Evolutionary conservation across 2,329 filamentous ascomycete genomes (phyloP).

Genomic region (Penicillium expansum): DNA sequence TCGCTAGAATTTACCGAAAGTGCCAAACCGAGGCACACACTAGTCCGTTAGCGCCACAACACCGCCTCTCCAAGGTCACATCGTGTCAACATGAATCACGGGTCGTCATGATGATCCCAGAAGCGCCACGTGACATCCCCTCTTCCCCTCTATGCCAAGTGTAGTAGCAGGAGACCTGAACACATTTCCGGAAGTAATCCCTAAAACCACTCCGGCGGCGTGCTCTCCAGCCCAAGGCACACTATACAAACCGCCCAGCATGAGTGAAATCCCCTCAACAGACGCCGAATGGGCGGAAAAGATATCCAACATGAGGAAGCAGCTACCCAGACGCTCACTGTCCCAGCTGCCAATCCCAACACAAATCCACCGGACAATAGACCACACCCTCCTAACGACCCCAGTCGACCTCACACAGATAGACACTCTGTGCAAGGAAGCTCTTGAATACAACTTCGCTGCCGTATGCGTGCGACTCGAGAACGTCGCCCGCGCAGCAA

Average conservation of each 20-base stretch:
- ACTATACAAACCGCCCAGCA: constrained; percentile 11
- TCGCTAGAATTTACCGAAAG: not conserved
- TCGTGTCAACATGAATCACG: constrained; percentile 12
- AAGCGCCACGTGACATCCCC: constrained; percentile 20
- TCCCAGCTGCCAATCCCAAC: constrained; percentile 28
- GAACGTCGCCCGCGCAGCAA: constrained; percentile 51
- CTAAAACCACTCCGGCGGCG: not conserved
- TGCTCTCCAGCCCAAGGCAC: not conserved
- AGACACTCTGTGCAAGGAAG: constrained; percentile 56
- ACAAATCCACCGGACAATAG: constrained; percentile 37
- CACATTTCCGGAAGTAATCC: not conserved
- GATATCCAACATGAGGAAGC: constrained; percentile 27
- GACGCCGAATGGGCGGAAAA: constrained; percentile 35
- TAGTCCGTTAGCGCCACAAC: constrained; percentile 8
- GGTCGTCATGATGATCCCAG: constrained; percentile 12
- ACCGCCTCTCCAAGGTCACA: constrained; percentile 2
- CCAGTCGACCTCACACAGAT: constrained; percentile 50
- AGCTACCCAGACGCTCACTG: constrained; percentile 25
- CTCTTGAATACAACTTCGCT: constrained; percentile 42
- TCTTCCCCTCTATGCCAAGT: constrained; percentile 3
- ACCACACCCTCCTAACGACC: constrained; percentile 42
- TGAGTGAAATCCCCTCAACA: constrained; percentile 28
- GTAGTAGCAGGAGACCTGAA: not conserved
- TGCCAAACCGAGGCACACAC: not conserved
- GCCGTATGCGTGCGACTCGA: constrained; percentile 58